These are phyloP conservation scores for Euryodendron excelsum DNA, from an alignment of 148 eudicot species.

Conservation along the genomic window DNA sequence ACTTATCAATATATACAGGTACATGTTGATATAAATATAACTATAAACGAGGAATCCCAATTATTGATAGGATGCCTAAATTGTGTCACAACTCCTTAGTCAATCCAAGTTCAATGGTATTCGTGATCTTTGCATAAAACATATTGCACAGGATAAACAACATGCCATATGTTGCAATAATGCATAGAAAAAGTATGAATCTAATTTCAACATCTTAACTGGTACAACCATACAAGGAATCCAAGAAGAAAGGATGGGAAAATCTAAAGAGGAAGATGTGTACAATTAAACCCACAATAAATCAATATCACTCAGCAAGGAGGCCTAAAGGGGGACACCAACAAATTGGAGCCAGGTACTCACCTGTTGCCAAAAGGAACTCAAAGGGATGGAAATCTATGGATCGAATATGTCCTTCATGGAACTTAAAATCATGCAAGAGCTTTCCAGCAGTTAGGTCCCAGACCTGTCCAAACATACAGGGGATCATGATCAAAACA, in stretches of 20 bases:
- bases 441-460: conserved; percentile 98
- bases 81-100: not conserved
- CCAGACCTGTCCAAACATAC: conserved; percentile 63
- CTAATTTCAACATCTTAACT: not conserved
- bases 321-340: not conserved
- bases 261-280: not conserved
- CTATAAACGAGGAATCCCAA: not conserved
- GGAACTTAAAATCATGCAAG: conserved; percentile 85
- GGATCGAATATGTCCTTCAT: conserved; percentile 78
- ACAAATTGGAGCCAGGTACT: conserved; percentile 11
- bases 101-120: not conserved
- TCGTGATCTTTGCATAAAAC: not conserved
- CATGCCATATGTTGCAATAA: not conserved
- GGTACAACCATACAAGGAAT: not conserved
- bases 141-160: not conserved
- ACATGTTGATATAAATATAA: not conserved
- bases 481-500: not conserved
- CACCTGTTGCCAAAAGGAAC: conserved; percentile 96
- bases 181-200: not conserved
- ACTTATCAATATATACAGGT: not conserved
- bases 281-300: not conserved
- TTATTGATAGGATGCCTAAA: not conserved
- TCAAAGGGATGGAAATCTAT: conserved; percentile 93
- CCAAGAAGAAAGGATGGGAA: not conserved
- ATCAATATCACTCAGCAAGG: not conserved